phyloP scores from a whole-genome alignment of 208 protist genomes.

The Leishmania lainsoni region DNA sequence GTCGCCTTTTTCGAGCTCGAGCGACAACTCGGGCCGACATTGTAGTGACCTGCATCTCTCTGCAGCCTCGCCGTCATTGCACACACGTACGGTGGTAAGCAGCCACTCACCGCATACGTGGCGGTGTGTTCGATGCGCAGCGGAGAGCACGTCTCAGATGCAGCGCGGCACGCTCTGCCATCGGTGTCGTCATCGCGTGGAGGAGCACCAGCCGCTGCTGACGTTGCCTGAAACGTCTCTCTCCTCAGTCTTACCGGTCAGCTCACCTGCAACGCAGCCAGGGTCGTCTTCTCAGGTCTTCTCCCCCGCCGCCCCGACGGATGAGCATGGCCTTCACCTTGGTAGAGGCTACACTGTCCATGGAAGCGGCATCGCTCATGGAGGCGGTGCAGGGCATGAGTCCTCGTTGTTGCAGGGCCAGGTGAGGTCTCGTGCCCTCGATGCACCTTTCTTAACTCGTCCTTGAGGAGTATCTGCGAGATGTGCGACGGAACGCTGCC shows the following conservation, averaged over 20 bases:
- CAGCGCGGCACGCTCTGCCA: conserved; percentile 30
- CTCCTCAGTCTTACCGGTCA: not conserved
- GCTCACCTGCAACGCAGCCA: not conserved
- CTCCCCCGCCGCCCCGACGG: not conserved
- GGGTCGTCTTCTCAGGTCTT: not conserved
- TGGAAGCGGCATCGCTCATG: not conserved
- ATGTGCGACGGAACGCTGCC: conserved; percentile 35
- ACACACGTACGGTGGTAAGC: not conserved
- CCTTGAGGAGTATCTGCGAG: conserved; percentile 20
- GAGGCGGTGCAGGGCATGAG: not conserved
- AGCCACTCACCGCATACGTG: conserved; percentile 5
- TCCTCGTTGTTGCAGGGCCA: conserved; percentile 8
- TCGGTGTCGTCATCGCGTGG: conserved; percentile 20
- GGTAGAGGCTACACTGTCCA: not conserved
- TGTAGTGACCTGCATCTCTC: not conserved
- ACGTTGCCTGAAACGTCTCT: not conserved
- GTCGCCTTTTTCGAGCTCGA: not conserved
- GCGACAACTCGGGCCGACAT: not conserved
- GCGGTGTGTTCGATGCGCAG: conserved; percentile 25
- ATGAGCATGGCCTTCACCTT: not conserved
- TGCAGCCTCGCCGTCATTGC: not conserved
- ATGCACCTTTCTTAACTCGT: conserved; percentile 43
- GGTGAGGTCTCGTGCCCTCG: conserved; percentile 36
- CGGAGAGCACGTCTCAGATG: conserved; percentile 23
- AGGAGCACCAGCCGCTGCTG: conserved; percentile 13